phyloP scores from a whole-genome alignment of 2,329 filamentous ascomycete genomes.

The Pseudogymnoascus verrucosus region DNA sequence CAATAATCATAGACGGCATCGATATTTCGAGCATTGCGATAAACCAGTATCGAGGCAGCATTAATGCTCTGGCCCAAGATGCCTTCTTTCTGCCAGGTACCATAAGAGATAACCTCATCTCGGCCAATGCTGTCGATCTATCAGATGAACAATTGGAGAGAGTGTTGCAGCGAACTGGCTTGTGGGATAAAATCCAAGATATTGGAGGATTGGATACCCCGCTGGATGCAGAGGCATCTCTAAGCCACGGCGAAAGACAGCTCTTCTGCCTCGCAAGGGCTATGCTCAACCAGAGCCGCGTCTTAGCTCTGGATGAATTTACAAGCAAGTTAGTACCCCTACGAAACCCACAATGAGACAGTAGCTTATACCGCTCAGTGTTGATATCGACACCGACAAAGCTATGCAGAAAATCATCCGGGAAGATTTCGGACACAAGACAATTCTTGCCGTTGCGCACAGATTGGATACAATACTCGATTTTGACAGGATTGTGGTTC shows the following conservation, averaged over 20 bases:
- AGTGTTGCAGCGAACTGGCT: background rate
- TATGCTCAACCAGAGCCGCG: slow-evolving; percentile 34
- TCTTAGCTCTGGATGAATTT: slow-evolving; percentile 10
- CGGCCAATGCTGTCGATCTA: background rate
- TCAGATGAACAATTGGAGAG: background rate
- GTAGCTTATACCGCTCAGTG: slow-evolving; percentile 29
- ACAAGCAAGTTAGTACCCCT: background rate
- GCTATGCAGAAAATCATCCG: slow-evolving; percentile 47
- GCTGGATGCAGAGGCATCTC: slow-evolving; percentile 35
- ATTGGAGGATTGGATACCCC: slow-evolving; percentile 20
- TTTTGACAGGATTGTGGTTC: slow-evolving; percentile 42
- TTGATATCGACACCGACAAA: slow-evolving; percentile 50
- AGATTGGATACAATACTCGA: slow-evolving; percentile 37
- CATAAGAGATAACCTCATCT: slow-evolving; percentile 19
- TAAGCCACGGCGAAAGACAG: slow-evolving; percentile 49
- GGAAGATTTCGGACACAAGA: slow-evolving; percentile 43
- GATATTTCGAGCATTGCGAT: slow-evolving; percentile 33
- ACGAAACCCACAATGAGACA: background rate
- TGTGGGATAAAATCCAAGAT: slow-evolving; percentile 16
- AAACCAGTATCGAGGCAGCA: slow-evolving; percentile 31
- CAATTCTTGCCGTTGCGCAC: slow-evolving; percentile 37
- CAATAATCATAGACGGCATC: slow-evolving; percentile 35
- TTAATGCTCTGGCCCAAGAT: slow-evolving; percentile 38
- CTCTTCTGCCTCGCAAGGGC: slow-evolving; percentile 56
- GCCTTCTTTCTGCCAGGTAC: slow-evolving; percentile 33